These are phyloP conservation scores for Chaetomium sp. DNA, from an alignment of 2,329 filamentous ascomycete species.

Conservation along the genomic window DNA sequence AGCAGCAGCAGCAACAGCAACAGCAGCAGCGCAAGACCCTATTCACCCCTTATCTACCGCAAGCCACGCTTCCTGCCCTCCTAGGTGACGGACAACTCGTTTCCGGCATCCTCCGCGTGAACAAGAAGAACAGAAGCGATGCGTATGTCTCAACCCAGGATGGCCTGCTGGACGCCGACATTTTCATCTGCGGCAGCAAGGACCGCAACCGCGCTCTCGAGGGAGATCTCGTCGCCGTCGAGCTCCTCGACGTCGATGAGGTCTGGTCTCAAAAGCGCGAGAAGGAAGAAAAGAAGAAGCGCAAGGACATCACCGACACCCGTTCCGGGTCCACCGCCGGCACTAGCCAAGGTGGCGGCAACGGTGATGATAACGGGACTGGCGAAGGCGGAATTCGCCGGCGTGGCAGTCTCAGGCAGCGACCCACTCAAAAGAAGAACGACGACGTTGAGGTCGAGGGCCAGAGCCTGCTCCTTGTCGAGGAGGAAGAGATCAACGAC, in stretches of 20 bases:
- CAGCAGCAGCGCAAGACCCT: slow-evolving; percentile 91
- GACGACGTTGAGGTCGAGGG: slow-evolving; percentile 99
- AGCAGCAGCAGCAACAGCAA: slow-evolving; percentile 61
- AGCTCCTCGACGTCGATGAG: slow-evolving; percentile 95
- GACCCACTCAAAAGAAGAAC: slow-evolving; percentile 99
- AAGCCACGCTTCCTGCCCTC: slow-evolving; percentile 88
- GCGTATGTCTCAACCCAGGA: slow-evolving; percentile 95
- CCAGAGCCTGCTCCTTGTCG: slow-evolving; percentile 92
- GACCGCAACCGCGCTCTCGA: slow-evolving; percentile 96
- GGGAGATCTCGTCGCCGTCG: slow-evolving; percentile 91
- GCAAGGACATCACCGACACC: slow-evolving; percentile 96
- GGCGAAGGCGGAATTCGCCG: slow-evolving; percentile 85
- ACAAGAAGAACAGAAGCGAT: slow-evolving; percentile 99
- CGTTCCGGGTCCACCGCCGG: slow-evolving; percentile 75
- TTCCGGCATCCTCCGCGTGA: slow-evolving; percentile 93
- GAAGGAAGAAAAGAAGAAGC: slow-evolving; percentile 99
- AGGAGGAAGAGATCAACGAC: slow-evolving; percentile 98
- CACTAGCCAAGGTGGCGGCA: slow-evolving; percentile 63
- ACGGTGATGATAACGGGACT: slow-evolving; percentile 61
- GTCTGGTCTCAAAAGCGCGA: slow-evolving; percentile 99
- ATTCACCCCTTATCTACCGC: slow-evolving; percentile 95
- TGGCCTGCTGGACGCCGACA: slow-evolving; percentile 86
- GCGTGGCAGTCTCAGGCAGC: slow-evolving; percentile 91
- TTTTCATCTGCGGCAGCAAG: slow-evolving; percentile 99
- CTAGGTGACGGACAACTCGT: slow-evolving; percentile 92